Evolutionary conservation across 495 filamentous ascomycete genomes (phyloP).

Genomic region (Elasticomyces elasticus): DNA sequence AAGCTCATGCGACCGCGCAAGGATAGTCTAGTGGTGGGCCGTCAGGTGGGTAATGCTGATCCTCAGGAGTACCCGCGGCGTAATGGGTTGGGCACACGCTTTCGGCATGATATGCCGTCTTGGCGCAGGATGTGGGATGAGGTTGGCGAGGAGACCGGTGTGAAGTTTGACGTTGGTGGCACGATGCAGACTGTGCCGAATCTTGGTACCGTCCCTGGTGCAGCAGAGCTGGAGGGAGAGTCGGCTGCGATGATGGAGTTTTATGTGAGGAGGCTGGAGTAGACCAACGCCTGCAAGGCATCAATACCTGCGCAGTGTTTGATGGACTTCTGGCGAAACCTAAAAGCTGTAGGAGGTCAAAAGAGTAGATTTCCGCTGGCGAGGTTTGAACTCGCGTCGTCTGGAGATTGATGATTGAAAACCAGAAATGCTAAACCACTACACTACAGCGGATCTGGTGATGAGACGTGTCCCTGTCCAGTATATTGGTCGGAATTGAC

Average conservation of each 20-base stretch:
- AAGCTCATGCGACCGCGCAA: conserved; percentile 35
- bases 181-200: not conserved
- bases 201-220: not conserved
- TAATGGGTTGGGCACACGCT: conserved; percentile 23
- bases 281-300: too few species aligned
- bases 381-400: too few species aligned
- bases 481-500: too few species aligned
- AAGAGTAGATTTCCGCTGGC: too few species aligned
- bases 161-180: conserved; percentile 7
- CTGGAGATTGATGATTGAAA: too few species aligned
- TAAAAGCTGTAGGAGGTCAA: too few species aligned
- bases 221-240: not conserved
- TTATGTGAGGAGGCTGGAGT: not conserved
- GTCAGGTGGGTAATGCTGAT: conserved; percentile 36
- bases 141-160: conserved; percentile 38
- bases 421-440: too few species aligned
- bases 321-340: too few species aligned
- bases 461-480: too few species aligned
- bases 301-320: too few species aligned
- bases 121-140: conserved; percentile 43
- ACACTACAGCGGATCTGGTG: too few species aligned
- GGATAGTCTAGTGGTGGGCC: conserved; percentile 41
- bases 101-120: conserved; percentile 37
- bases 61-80: conserved; percentile 24
- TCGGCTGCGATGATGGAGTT: not conserved